These are phyloP conservation scores for Ceratocystis lukuohia DNA, from an alignment of 2,329 filamentous ascomycete species.

Conservation along the genomic window DNA sequence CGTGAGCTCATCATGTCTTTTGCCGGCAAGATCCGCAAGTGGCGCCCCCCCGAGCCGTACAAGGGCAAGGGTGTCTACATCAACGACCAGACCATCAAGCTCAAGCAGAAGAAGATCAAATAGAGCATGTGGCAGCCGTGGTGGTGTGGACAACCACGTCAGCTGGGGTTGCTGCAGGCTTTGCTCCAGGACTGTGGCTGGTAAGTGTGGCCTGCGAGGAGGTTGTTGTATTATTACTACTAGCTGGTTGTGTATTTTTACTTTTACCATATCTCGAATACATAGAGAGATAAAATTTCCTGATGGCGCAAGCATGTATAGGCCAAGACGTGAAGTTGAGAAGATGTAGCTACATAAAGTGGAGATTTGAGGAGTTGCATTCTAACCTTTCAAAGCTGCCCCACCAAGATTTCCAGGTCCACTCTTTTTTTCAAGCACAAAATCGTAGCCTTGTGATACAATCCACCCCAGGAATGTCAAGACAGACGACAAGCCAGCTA, in stretches of 20 bases:
- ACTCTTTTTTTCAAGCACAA: background rate
- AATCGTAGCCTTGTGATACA: background rate
- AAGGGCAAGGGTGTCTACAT: slow-evolving; percentile 99
- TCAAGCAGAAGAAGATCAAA: slow-evolving; percentile 97
- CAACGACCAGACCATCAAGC: slow-evolving; percentile 90
- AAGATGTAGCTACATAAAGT: background rate
- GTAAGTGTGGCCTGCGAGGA: background rate
- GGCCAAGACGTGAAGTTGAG: no score
- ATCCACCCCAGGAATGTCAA: background rate
- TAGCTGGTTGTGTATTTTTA: slow-evolving; percentile 20
- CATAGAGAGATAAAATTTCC: background rate
- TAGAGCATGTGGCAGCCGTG: slow-evolving; percentile 31
- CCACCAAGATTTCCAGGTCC: background rate
- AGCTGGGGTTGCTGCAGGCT: no score
- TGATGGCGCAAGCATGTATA: background rate
- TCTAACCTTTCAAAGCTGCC: background rate
- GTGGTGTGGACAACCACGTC: no score
- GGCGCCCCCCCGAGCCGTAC: slow-evolving; percentile 90
- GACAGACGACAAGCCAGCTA: background rate
- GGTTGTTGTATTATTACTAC: slow-evolving; percentile 25
- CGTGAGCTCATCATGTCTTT: slow-evolving; percentile 82
- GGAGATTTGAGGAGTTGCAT: background rate
- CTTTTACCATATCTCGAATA: slow-evolving; percentile 12
- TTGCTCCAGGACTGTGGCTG: background rate
- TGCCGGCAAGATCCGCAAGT: slow-evolving; percentile 73